A percentile compares a stretch with the other conserved stretches of the same genome.
Conservation (phyloP, 2,329 filamentous ascomycete species). For the Diaporthe amygdali region DNA sequence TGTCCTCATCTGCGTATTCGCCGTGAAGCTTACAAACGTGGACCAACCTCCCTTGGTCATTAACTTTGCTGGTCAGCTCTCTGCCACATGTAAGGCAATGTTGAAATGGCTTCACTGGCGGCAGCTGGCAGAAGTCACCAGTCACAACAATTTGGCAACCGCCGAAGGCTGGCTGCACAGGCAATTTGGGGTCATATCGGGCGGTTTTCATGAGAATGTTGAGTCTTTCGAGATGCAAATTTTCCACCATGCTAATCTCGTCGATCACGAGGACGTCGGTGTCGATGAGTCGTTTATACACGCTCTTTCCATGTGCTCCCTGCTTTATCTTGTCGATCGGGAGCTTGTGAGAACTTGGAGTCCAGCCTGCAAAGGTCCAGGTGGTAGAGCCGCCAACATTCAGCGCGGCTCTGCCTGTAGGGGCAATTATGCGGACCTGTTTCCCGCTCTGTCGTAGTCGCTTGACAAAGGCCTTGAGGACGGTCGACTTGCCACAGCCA, state of each 20-base stretch:
- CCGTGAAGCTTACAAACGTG: constrained; percentile 42
- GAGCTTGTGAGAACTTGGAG: constrained; percentile 48
- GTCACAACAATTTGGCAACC: constrained; percentile 62
- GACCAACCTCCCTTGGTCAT: constrained; percentile 26
- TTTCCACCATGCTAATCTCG: constrained; percentile 71
- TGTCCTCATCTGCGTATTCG: constrained; percentile 51
- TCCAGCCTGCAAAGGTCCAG: constrained; percentile 64
- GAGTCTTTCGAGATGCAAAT: constrained; percentile 56
- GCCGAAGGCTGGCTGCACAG: constrained; percentile 38
- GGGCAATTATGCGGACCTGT: constrained; percentile 58
- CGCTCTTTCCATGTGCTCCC: constrained; percentile 37
- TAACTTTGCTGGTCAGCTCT: constrained; percentile 31
- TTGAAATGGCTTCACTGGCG: constrained; percentile 62
- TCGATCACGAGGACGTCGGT: constrained; percentile 67
- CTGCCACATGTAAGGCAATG: constrained; percentile 56
- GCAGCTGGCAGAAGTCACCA: constrained; percentile 66
- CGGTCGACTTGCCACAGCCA: constrained; percentile 63
- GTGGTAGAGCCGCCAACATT: constrained; percentile 62
- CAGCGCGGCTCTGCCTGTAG: constrained; percentile 64
- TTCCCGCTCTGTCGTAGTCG: constrained; percentile 40
- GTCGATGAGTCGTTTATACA: constrained; percentile 40
- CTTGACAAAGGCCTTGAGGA: constrained; percentile 53
- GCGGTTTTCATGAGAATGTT: constrained; percentile 51
- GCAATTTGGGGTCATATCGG: constrained; percentile 22
- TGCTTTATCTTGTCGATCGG: constrained; percentile 40